phyloP scores from a whole-genome alignment of 1,139 yeast genomes.

The Protomyces inouyei region DNA sequence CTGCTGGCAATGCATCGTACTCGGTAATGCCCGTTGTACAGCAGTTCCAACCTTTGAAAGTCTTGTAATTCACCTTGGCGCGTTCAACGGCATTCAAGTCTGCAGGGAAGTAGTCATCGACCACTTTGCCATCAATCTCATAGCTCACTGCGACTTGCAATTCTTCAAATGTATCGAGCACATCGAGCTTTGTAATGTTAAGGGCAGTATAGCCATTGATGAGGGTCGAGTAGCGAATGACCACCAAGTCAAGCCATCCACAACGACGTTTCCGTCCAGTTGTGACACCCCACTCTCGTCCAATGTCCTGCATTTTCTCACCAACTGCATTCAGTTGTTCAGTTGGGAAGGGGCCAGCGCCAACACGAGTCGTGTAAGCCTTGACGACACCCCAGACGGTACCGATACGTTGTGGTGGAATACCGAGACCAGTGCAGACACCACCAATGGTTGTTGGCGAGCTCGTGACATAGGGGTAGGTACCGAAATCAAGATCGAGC shows the following conservation, averaged over 20 bases:
- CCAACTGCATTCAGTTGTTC: conserved; percentile 89
- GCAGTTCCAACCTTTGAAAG: conserved; percentile 90
- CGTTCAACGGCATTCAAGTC: conserved; percentile 74
- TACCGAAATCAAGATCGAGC: conserved; percentile 97
- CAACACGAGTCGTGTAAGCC: conserved; percentile 98
- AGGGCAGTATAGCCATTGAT: conserved; percentile 93
- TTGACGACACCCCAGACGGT: conserved; percentile 93
- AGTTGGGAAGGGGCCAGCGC: conserved; percentile 99
- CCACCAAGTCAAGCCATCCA: conserved; percentile 98
- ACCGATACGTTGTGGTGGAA: conserved; percentile 77
- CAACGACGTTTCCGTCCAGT: conserved; percentile 99
- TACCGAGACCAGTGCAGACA: conserved; percentile 91
- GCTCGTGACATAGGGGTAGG: conserved; percentile 96
- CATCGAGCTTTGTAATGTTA: conserved; percentile 93
- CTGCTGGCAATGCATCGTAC: conserved; percentile 76
- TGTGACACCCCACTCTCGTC: conserved; percentile 93
- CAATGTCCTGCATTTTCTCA: conserved; percentile 79
- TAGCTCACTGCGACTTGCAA: conserved; percentile 83
- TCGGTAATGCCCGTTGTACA: conserved; percentile 69
- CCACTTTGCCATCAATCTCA: conserved; percentile 65
- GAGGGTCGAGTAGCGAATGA: conserved; percentile 78
- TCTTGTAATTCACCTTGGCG: conserved; percentile 82
- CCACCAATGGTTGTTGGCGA: conserved; percentile 97
- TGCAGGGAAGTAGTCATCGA: conserved; percentile 77
- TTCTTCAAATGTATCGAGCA: conserved; percentile 81